phyloP scores from a whole-genome alignment of 192 early-diverging fungal species.

The Coemansia guatemalensis region DNA sequence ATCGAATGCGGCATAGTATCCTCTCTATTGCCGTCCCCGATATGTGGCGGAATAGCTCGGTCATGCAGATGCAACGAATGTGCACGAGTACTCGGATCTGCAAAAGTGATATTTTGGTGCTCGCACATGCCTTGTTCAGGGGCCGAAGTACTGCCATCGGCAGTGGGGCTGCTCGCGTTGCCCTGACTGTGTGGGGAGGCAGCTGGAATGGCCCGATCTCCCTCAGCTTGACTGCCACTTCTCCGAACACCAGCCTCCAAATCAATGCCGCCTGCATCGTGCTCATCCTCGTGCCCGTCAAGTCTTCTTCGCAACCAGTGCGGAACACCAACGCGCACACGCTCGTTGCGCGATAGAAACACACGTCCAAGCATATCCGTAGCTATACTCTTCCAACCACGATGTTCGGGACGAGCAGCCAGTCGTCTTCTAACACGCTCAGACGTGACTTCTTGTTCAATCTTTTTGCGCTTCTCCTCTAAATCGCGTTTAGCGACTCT shows the following conservation, averaged over 20 bases:
- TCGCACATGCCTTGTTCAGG: not conserved
- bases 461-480: conserved; percentile 23
- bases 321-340: conserved; percentile 41
- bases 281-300: conserved; percentile 7
- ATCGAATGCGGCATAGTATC: conserved; percentile 21
- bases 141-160: too few relatives aligned
- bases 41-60: not conserved
- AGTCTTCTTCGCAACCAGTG: conserved; percentile 31
- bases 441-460: conserved; percentile 36
- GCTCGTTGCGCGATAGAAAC: conserved; percentile 27
- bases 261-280: conserved; percentile 4
- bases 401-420: conserved; percentile 29
- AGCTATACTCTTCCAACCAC: conserved; percentile 18
- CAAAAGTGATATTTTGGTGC: conserved; percentile 10
- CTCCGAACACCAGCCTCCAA: conserved; percentile 2
- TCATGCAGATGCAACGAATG: not conserved
- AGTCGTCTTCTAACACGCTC: conserved; percentile 38
- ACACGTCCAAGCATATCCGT: conserved; percentile 27
- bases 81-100: not conserved
- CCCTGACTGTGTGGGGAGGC: too few relatives aligned
- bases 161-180: too few relatives aligned
- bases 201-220: too few relatives aligned
- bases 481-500: conserved; percentile 34
- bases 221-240: not conserved
- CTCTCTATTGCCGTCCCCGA: not conserved